These are phyloP conservation scores for Auricularia sp. DNA, from an alignment of 768 basidiomycete genomes.

Conservation along the genomic window DNA sequence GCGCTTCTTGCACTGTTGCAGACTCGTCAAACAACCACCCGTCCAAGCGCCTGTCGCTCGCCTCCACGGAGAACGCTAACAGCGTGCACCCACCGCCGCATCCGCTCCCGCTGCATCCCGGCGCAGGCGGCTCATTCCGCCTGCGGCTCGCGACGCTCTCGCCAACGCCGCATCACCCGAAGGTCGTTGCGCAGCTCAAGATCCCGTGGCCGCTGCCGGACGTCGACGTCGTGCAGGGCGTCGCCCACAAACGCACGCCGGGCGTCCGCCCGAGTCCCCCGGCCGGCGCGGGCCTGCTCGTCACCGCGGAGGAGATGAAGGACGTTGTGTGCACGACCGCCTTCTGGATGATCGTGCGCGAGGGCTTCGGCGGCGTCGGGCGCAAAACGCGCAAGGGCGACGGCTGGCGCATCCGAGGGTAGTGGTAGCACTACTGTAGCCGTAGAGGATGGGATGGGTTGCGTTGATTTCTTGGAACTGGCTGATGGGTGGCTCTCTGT, in stretches of 20 bases:
- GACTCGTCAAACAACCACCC: not conserved
- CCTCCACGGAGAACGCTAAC: not conserved
- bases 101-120: constrained; percentile 6
- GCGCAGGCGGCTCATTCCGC: constrained; percentile 1
- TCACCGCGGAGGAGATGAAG: constrained; percentile 90
- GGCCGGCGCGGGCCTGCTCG: constrained; percentile 30
- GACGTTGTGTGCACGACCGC: constrained; percentile 82
- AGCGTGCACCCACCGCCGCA: not conserved
- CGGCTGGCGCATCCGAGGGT: constrained; percentile 67
- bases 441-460: no score
- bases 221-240: constrained; percentile 57
- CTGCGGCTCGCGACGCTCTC: constrained; percentile 76
- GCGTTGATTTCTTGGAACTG: not conserved
- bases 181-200: constrained; percentile 85
- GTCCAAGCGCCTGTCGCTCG: not conserved
- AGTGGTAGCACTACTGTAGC: no score
- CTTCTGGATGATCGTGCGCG: constrained; percentile 85
- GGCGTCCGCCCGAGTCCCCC: constrained; percentile 5
- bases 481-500: no score
- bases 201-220: constrained; percentile 84
- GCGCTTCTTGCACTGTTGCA: not conserved
- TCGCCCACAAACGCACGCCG: constrained; percentile 35
- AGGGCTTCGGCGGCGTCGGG: constrained; percentile 86
- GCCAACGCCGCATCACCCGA: constrained; percentile 93
- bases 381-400: constrained; percentile 69